A percentile compares a stretch with the other conserved stretches of the same genome.
Conservation (phyloP, 2,329 filamentous ascomycete species). For the Penicillium sumatraense region DNA sequence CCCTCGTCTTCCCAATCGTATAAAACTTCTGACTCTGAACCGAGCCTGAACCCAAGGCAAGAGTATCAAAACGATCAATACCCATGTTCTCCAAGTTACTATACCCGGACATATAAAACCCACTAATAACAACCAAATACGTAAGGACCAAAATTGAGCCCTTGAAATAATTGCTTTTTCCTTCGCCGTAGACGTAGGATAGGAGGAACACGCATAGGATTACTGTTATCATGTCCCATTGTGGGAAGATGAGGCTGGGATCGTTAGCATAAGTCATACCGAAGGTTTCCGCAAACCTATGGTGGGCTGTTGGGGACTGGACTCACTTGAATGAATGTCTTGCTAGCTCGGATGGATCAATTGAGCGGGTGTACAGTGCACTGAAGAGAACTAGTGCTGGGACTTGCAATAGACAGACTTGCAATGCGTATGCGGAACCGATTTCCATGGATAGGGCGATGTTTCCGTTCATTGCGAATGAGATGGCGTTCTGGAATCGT, state of each 20-base stretch:
- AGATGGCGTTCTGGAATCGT: conserved; percentile 82
- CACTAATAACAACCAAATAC: conserved; percentile 88
- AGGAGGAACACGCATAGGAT: conserved; percentile 95
- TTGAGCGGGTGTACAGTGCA: conserved; percentile 67
- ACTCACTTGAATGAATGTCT: conserved; percentile 59
- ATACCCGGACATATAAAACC: conserved; percentile 84
- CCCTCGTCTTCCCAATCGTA: conserved; percentile 45
- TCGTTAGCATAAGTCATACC: no score
- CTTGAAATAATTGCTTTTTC: conserved; percentile 99
- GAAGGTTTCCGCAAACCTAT: no score
- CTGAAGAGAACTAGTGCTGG: conserved; percentile 92
- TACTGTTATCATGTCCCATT: conserved; percentile 98
- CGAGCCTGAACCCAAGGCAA: conserved; percentile 42
- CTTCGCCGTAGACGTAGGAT: conserved; percentile 97
- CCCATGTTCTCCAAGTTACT: conserved; percentile 57
- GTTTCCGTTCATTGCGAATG: conserved; percentile 99
- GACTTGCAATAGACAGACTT: conserved; percentile 93
- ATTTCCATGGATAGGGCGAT: conserved; percentile 99
- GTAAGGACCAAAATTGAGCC: conserved; percentile 91
- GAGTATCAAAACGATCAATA: conserved; percentile 52
- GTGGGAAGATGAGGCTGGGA: conserved; percentile 82
- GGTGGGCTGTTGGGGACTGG: not conserved
- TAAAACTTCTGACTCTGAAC: conserved; percentile 45
- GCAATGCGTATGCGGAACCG: conserved; percentile 92
- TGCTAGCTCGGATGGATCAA: conserved; percentile 59